phyloP scores from a whole-genome alignment of 805 yeast genomes.

The Scheffersomyces spartinae region DNA sequence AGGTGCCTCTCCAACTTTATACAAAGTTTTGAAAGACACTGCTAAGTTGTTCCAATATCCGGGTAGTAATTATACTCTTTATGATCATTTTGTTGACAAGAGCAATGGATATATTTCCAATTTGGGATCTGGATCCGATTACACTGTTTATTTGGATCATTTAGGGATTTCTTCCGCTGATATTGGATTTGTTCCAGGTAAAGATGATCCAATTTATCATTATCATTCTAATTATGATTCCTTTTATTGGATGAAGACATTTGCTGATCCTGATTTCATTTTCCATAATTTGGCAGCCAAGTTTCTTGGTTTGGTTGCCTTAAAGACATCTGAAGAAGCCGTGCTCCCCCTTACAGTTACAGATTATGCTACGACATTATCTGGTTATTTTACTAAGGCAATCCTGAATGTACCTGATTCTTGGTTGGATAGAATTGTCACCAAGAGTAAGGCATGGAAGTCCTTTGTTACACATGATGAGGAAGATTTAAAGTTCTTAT shows the following conservation, averaged over 20 bases:
- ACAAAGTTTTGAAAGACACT: conserved; percentile 16
- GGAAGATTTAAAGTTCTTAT: no score
- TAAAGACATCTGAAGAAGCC: conserved; percentile 19
- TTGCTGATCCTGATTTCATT: conserved; percentile 28
- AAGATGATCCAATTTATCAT: conserved; percentile 27
- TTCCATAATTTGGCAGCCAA: conserved; percentile 29
- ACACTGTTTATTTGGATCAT: conserved; percentile 33
- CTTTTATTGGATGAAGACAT: conserved; percentile 28
- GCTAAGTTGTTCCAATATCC: conserved; percentile 22
- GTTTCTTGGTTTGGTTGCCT: conserved; percentile 22
- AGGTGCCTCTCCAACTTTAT: conserved; percentile 26
- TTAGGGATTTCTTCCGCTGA: conserved; percentile 32
- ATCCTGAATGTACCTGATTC: conserved; percentile 11
- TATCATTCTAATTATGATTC: conserved; percentile 37
- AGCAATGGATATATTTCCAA: no score
- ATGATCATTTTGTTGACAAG: conserved; percentile 22
- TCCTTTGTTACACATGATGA: background rate
- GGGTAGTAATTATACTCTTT: conserved; percentile 19
- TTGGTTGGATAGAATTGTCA: conserved; percentile 13
- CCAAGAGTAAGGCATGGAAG: background rate
- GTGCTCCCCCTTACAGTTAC: conserved; percentile 18
- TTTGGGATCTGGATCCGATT: conserved; percentile 31
- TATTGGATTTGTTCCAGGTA: conserved; percentile 16
- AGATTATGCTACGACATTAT: conserved; percentile 21
- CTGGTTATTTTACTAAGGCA: conserved; percentile 14